Evolutionary conservation across 2,329 filamentous ascomycete species (phyloP), one percentile per base, ranked within the genome.

Genomic region (Claviceps monticola): DNA sequence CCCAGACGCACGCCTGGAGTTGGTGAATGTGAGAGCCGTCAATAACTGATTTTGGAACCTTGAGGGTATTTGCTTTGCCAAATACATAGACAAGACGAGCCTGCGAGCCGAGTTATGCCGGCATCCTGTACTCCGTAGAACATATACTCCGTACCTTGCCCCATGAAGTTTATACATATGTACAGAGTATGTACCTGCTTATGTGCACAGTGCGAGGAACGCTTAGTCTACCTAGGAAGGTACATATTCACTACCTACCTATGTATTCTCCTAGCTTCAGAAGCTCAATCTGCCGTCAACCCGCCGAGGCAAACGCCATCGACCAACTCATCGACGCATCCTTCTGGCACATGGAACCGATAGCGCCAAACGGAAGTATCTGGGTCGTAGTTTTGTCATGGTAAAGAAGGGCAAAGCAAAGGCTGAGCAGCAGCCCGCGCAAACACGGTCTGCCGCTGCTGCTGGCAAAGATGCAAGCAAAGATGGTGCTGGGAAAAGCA

Each of bases 361-460:
- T 45, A 26, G 7, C 43, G 44, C 36, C 42, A 36, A 34, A 34
- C 23, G 29, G 44, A 38, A 21, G 43, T 2, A 23, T 23, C 38
- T 23, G 23, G 13, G 11, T 7, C 17, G 21, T 7, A 38, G 23
- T 26, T 13, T 43, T 49, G 48, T 48, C 51, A 76, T 76, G 74
- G 72, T 67, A 37, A 77, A 76, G 60, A 78, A 78, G 61, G 73
- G 71, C 36, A 79, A 79, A 57, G 73, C 68, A 42, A 76, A 76
- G 66, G 69, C 66, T 53, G 61, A 68, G 47, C 60, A 68, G 47
- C 60, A 69, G 48, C 63, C 70, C 48, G 61, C 66, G 39, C 54
- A 64, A 47, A 56, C 64, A 16, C 3, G 19, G 26, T 53, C 63
- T 14, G 53, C 57, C 16, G 54, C 65, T n/a, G 80, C 79, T 59